Evolutionary conservation across 2,329 filamentous ascomycete genomes (phyloP).

Genomic region (Paramyrothecium sp.): DNA sequence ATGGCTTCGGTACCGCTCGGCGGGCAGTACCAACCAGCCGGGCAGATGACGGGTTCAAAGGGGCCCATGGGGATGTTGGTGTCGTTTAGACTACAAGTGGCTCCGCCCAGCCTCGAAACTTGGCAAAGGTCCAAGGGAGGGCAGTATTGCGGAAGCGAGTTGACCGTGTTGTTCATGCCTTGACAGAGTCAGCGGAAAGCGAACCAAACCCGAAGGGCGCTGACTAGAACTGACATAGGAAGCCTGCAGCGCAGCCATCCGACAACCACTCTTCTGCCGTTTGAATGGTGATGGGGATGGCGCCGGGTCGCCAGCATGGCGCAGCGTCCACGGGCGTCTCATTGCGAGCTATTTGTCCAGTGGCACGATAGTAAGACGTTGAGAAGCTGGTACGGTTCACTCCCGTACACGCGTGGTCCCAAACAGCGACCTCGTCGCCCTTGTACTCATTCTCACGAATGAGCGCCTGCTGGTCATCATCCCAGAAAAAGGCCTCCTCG

Average conservation of each 20-base stretch:
- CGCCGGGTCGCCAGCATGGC: constrained; percentile 37
- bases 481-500: constrained; percentile 24
- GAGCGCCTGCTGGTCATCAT: constrained; percentile 18
- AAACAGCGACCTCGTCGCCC: constrained; percentile 23
- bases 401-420: constrained; percentile 39
- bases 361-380: constrained; percentile 36
- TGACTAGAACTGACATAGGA: constrained; percentile 33
- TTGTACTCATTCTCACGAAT: constrained; percentile 19
- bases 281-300: constrained; percentile 39
- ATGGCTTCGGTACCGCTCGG: constrained; percentile 33
- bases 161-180: constrained; percentile 44
- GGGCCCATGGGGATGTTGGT: constrained; percentile 40
- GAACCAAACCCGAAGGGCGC: constrained; percentile 5
- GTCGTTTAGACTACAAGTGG: constrained; percentile 28
- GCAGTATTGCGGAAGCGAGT: constrained; percentile 44
- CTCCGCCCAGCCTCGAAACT: constrained; percentile 29
- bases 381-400: constrained; percentile 39
- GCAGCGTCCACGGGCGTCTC: constrained; percentile 32
- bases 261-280: constrained; percentile 30
- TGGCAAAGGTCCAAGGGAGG: constrained; percentile 37
- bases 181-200: background rate
- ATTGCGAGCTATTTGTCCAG: constrained; percentile 16
- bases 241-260: constrained; percentile 38
- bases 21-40: constrained; percentile 48
- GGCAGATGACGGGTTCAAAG: constrained; percentile 51